Evolutionary conservation across 805 yeast species (phyloP), one percentile per base, ranked within the genome.

Genomic region (Scheffersomyces coipomensis): DNA sequence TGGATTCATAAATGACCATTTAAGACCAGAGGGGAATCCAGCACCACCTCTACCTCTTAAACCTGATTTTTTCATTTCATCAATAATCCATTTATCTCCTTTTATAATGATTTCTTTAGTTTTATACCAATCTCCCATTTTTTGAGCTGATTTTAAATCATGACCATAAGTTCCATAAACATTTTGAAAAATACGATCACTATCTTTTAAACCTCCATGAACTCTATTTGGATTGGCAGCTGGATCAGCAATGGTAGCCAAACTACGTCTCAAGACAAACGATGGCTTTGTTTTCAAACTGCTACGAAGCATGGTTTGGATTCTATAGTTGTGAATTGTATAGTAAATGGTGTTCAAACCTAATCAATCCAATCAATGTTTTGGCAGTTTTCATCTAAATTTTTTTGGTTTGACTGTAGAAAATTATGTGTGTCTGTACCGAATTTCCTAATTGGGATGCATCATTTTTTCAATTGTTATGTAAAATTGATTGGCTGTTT

Each of bases 1-100:
- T 33, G 96, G 96, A 67, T 88, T 88, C 96, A 87, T 87, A 60
- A 87, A 87, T 18, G 93, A 85, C 95, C 95, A 87, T 66, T 87
- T 87, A 56, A 87, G 76, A 23, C 96, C 96, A 18, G 89, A 79
- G 39, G 96, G 96, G 75, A 87, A 87, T 13, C 96, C 96, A 33
- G 96, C 96, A 56, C 96, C 96, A 43, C 96, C 96, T 65, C 96
- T 80, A 43, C 96, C 96, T 60, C 96, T 79, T 48, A 87, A 73
- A 17, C 95, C 95, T 17, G 90, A 83, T 53, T 79, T 76, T 61
- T 87, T 87, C 73, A 85, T 81, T 68, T 87, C 91, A 57, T 84
- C 88, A 55, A 88, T 87, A 64, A 87, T 87, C 96, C 96, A 87
- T 45, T 79, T 77, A 63, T 88, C 91, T 33, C 96, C 96, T 63